Conservation (phyloP, 164 flowering plant genomes). For the Magnolia sinica region DNA sequence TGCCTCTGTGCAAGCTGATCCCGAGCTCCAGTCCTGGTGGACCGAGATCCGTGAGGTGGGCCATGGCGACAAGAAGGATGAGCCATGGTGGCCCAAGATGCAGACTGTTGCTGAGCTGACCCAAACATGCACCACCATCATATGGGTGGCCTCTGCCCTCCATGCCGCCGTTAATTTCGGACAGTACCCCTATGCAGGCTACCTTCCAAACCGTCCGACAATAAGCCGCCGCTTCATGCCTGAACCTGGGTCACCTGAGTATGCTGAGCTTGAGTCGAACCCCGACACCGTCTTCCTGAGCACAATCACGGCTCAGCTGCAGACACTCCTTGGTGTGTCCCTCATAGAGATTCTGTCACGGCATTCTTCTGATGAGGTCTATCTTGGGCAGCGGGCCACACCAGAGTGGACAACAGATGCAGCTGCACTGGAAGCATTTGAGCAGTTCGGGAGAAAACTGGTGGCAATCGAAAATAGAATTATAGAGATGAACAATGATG, state of each 20-base stretch:
- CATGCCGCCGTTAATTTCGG: slow-evolving; percentile 92
- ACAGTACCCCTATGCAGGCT: slow-evolving; percentile 82
- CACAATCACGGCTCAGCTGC: slow-evolving; percentile 72
- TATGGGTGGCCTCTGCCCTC: slow-evolving; percentile 87
- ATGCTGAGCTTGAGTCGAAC: slow-evolving; percentile 58
- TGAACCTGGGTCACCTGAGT: slow-evolving; percentile 63
- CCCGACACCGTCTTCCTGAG: slow-evolving; percentile 61
- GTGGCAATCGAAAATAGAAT: slow-evolving; percentile 52
- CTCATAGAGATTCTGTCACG: slow-evolving; percentile 72
- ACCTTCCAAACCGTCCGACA: slow-evolving; percentile 83
- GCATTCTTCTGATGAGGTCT: slow-evolving; percentile 77
- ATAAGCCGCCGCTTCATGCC: slow-evolving; percentile 84
- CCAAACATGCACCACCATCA: slow-evolving; percentile 60
- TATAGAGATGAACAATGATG: slow-evolving; percentile 48
- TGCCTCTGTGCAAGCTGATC: slow-evolving; percentile 39
- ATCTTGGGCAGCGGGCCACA: slow-evolving; percentile 66
- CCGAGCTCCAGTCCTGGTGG: slow-evolving; percentile 90
- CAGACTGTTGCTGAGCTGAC: slow-evolving; percentile 46
- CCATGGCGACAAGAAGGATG: slow-evolving; percentile 73
- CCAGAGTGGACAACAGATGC: slow-evolving; percentile 65
- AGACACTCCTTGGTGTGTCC: slow-evolving; percentile 65
- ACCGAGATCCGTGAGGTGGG: slow-evolving; percentile 59
- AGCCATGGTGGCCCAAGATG: slow-evolving; percentile 81
- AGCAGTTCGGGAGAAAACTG: slow-evolving; percentile 47
- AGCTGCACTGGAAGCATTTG: slow-evolving; percentile 50